Base-by-base conservation (phyloP, 352 stramenopile species). In the Globisporangium echinulatum region DNA sequence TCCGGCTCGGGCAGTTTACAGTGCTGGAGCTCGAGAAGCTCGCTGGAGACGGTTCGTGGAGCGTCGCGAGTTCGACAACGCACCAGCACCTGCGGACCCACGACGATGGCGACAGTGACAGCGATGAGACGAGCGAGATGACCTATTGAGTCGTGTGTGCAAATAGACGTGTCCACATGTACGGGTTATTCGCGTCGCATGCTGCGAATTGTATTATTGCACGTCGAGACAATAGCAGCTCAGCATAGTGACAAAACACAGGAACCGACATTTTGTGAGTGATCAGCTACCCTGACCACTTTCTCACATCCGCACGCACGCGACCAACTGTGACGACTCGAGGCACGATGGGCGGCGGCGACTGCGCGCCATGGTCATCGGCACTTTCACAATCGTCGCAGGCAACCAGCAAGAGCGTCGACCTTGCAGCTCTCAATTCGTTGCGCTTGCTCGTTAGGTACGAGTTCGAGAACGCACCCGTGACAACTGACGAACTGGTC, bases 1-100 rank as follows among this genome's bases (percentile, higher is more conserved):
- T 92, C 49, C 79, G 72, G 10, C 44, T 73, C 43, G 79, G 82
- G n/a, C 78, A 92, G 49, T 92, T 87, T 55, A 88, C 72, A 13
- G 80, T 90, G n/a, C 60, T 92, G 5, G 67, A 90, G 59, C 66
- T 92, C 0, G 78, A 82, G 50, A 81, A 82, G 66, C 64, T 75
- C 43, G 14, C 54, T 7, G 60, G 68, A 9, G 77, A 88, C 43
- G 74, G 69, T 46, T 71, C 73, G 49, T 91, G 82, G 82, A 38
- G 49, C 49, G 59, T 91, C 37, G 67, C 67, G 39, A 64, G 69
- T 9, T 66, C 78, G 50, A 76, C 74, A 8, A 76, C 72, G 11
- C 76, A 82, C 54, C 65, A 79, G 19, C 62, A 78, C 15, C 53
- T 76, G 46, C 62, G 49, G n/a, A 49, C 70, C 47, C 17, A 25